Conservation (phyloP, 176 grass and related monocot genomes). For the Bonia amplexicaulis region DNA sequence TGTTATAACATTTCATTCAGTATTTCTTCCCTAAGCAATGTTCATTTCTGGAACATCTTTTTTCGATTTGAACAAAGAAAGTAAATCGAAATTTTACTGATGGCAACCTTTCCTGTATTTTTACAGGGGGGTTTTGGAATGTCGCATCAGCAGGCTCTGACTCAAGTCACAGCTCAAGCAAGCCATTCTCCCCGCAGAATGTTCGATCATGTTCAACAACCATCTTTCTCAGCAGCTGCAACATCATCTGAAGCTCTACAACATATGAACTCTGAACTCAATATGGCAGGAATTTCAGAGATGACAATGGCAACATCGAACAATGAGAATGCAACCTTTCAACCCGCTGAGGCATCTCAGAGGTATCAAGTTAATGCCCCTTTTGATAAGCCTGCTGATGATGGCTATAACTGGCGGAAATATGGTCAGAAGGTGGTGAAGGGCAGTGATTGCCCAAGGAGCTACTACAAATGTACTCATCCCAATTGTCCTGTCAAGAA, state of each 20-base stretch:
- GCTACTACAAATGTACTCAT: slow-evolving; percentile 89
- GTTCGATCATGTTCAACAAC: slow-evolving; percentile 51
- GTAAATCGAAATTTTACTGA: background rate
- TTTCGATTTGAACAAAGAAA: slow-evolving; percentile 16
- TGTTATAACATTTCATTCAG: background rate
- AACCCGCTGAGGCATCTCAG: slow-evolving; percentile 45
- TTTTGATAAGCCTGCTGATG: slow-evolving; percentile 85
- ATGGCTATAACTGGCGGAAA: slow-evolving; percentile 90
- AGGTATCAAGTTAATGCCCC: slow-evolving; percentile 51
- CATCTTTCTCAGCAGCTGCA: slow-evolving; percentile 46
- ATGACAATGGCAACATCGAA: slow-evolving; percentile 28
- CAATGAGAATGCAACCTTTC: slow-evolving; percentile 41
- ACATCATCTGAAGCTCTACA: slow-evolving; percentile 41
- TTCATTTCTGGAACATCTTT: background rate
- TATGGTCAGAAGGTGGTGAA: slow-evolving; percentile 96
- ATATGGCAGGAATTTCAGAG: slow-evolving; percentile 24
- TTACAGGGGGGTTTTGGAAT: slow-evolving; percentile 68
- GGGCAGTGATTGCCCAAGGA: slow-evolving; percentile 78
- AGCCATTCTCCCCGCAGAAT: slow-evolving; percentile 63
- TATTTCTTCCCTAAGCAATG: background rate
- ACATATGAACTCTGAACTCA: slow-evolving; percentile 30
- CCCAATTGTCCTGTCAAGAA: slow-evolving; percentile 78
- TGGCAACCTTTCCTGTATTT: slow-evolving; percentile 1
- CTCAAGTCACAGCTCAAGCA: slow-evolving; percentile 74
- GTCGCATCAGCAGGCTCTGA: slow-evolving; percentile 56